phyloP scores from a whole-genome alignment of 306 rosid species.

The Casuarina cunninghamiana region DNA sequence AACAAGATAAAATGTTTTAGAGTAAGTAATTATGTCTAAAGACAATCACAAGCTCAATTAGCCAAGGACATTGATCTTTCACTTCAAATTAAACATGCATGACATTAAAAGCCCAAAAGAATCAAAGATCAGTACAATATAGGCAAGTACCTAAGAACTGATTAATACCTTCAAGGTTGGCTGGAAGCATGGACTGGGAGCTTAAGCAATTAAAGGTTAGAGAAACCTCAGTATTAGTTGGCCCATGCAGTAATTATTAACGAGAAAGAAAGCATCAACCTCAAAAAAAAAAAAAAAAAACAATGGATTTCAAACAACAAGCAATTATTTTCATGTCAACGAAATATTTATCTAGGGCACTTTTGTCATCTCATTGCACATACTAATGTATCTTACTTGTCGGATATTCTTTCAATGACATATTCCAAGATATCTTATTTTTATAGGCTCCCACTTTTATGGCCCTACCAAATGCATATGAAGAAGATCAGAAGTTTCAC shows the following conservation, averaged over 20 bases:
- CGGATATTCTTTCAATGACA: too few relatives aligned
- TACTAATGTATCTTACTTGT: too few relatives aligned
- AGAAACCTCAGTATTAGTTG: background rate
- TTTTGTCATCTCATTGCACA: too few relatives aligned
- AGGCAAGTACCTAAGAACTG: background rate
- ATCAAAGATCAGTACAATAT: background rate
- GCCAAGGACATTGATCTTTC: background rate
- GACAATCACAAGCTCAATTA: background rate
- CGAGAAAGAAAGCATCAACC: background rate
- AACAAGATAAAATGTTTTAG: background rate
- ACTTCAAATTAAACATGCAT: background rate
- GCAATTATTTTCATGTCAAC: too few relatives aligned
- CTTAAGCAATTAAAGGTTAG: background rate
- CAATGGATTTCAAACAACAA: background rate
- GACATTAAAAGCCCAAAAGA: background rate
- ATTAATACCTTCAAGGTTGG: background rate
- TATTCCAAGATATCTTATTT: too few relatives aligned
- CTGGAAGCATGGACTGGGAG: background rate
- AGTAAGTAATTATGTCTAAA: background rate
- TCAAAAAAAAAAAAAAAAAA: background rate
- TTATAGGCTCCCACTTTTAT: too few relatives aligned
- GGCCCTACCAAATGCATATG: too few relatives aligned
- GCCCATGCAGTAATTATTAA: background rate
- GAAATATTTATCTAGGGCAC: too few relatives aligned
- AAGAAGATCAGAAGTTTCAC: too few relatives aligned